Evolutionary conservation across 2,329 filamentous ascomycete species (phyloP).

Genomic region (Stemphylium lycopersici): DNA sequence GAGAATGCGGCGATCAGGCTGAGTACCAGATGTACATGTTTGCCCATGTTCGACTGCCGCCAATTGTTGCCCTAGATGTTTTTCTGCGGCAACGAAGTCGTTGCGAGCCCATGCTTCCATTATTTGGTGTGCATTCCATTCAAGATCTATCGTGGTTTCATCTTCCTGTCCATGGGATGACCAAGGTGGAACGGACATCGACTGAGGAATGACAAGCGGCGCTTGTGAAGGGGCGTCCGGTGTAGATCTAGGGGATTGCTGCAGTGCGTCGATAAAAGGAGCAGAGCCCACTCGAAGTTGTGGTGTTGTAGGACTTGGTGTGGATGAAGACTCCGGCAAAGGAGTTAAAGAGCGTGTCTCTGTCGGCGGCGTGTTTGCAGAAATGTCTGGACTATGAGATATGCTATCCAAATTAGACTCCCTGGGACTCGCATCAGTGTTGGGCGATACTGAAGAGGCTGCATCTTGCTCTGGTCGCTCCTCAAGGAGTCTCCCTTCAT

Average conservation of each 20-base stretch:
- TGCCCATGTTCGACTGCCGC: conserved; percentile 34
- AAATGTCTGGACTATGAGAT: conserved; percentile 6
- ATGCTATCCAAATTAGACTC: not conserved
- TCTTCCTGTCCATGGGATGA: conserved; percentile 14
- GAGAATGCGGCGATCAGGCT: conserved; percentile 36
- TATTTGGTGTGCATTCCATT: conserved; percentile 29
- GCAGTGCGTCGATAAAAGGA: too few species aligned
- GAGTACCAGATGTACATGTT: conserved; percentile 22
- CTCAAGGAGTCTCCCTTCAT: conserved; percentile 38
- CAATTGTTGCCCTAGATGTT: conserved; percentile 33
- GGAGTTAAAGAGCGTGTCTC: not conserved
- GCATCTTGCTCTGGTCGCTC: conserved; percentile 14
- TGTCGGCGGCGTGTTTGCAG: not conserved
- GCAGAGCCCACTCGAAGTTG: too few species aligned
- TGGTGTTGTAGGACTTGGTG: too few species aligned
- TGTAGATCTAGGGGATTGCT: not conserved
- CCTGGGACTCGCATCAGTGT: conserved; percentile 7
- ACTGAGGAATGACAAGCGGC: not conserved
- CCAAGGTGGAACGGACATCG: not conserved
- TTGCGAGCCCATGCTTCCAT: conserved; percentile 27
- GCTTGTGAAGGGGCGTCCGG: not conserved
- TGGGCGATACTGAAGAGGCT: conserved; percentile 8
- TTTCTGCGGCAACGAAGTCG: conserved; percentile 28
- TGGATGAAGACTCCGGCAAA: too few species aligned
- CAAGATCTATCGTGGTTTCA: conserved; percentile 17